A percentile compares a stretch with the other conserved stretches of the same genome.
Conservation (phyloP, 192 early-diverging fungal genomes). For the Coemansia sp. region DNA sequence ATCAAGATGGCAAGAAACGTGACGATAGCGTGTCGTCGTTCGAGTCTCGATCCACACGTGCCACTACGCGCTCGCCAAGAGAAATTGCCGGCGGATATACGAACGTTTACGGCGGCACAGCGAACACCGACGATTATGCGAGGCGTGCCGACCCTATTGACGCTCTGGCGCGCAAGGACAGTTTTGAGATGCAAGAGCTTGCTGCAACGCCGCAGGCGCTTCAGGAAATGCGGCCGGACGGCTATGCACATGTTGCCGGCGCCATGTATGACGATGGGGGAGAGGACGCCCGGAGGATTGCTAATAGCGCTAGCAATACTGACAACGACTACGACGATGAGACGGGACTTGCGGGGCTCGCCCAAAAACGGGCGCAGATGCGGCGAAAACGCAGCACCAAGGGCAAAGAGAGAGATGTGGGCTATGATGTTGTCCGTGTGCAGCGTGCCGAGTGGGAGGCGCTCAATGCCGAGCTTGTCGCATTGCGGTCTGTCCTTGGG, state of each 20-base stretch:
- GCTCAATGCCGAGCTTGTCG: constrained; percentile 32
- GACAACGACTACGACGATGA: constrained; percentile 3
- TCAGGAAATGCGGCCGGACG: constrained; percentile 19
- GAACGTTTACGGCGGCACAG: constrained; percentile 19
- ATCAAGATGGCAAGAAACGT: background rate
- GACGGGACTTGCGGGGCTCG: background rate
- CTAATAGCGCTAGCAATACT: background rate
- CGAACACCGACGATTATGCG: background rate
- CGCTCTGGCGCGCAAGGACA: constrained; percentile 49
- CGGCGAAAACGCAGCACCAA: background rate
- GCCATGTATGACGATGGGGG: background rate
- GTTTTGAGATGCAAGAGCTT: constrained; percentile 51
- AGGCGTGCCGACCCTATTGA: constrained; percentile 26
- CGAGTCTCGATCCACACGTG: constrained; percentile 18
- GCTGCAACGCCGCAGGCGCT: constrained; percentile 10
- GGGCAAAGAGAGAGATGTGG: constrained; percentile 17
- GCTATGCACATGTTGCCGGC: constrained; percentile 17
- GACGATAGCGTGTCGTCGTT: constrained; percentile 49
- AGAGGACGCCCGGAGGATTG: background rate
- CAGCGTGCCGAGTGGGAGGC: constrained; percentile 38
- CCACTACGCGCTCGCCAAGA: constrained; percentile 11
- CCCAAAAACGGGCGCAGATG: background rate
- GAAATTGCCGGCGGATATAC: constrained; percentile 31
- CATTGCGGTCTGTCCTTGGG: constrained; percentile 21
- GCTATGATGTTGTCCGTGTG: constrained; percentile 7